Evolutionary conservation across 1,139 yeast species (phyloP).

Genomic region (Lodderomyces beijingensis): DNA sequence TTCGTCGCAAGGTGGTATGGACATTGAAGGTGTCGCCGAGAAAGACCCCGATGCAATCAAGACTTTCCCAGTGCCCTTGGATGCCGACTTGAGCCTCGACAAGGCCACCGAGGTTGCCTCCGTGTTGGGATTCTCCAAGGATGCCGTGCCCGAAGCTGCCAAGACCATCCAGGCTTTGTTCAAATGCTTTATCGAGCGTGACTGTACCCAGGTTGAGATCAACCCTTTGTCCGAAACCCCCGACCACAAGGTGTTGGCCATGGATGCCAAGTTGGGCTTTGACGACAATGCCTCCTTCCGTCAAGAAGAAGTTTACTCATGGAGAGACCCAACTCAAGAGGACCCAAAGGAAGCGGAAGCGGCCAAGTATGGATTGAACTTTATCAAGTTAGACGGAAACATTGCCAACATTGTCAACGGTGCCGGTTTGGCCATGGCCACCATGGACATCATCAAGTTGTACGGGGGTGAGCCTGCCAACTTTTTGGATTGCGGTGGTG

Average conservation of each 20-base stretch:
- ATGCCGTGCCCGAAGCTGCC: conserved; percentile 83
- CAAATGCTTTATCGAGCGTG: conserved; percentile 83
- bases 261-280: conserved; percentile 98
- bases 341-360: conserved; percentile 97
- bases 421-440: conserved; percentile 99
- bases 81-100: conserved; percentile 74
- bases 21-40: conserved; percentile 97
- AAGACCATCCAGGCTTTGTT: conserved; percentile 81
- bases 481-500: conserved; percentile 99
- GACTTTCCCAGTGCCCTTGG: conserved; percentile 76
- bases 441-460: conserved; percentile 98
- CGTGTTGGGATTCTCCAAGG: conserved; percentile 74
- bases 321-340: conserved; percentile 98
- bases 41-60: conserved; percentile 89
- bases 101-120: conserved; percentile 75
- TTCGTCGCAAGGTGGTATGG: conserved; percentile 99
- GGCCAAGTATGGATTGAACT: conserved; percentile 83
- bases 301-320: conserved; percentile 88
- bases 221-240: conserved; percentile 95
- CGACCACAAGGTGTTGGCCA: conserved; percentile 87
- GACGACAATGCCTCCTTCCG: conserved; percentile 96
- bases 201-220: conserved; percentile 97
- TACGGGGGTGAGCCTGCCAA: conserved; percentile 99
- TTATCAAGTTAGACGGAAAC: conserved; percentile 96
- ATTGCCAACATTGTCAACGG: conserved; percentile 99